phyloP scores from a whole-genome alignment of 1,284 basidiomycete genomes.

The Chiua sp. region DNA sequence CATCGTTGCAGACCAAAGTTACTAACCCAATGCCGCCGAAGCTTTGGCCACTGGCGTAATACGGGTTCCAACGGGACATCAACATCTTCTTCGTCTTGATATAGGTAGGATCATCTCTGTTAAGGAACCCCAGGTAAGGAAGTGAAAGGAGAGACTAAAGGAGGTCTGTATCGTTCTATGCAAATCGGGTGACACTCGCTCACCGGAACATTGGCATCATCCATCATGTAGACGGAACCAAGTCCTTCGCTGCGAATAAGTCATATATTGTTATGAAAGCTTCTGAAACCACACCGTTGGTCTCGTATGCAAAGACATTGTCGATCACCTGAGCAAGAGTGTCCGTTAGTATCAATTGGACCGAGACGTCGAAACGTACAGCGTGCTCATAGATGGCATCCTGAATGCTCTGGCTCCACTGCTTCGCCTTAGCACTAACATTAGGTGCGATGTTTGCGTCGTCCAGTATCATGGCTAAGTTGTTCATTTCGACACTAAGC shows the following conservation, averaged over 20 bases:
- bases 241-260: constrained; percentile 46
- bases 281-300: constrained; percentile 55
- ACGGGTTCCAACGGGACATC: constrained; percentile 70
- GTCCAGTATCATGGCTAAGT: constrained; percentile 67
- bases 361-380: constrained; percentile 40
- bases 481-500: constrained; percentile 71
- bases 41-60: constrained; percentile 64
- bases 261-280: not conserved
- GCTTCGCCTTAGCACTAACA: constrained; percentile 57
- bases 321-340: constrained; percentile 52
- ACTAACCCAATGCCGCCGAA: constrained; percentile 73
- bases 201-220: constrained; percentile 83
- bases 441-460: constrained; percentile 50
- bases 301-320: constrained; percentile 78
- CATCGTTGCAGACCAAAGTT: not conserved
- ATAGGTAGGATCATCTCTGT: constrained; percentile 62
- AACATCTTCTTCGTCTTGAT: constrained; percentile 64
- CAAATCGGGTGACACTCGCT: constrained; percentile 26
- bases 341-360: constrained; percentile 7
- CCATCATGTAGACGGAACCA: constrained; percentile 77
- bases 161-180: constrained; percentile 5
- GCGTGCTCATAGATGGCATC: constrained; percentile 69
- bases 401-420: constrained; percentile 64
- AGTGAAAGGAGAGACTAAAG: constrained; percentile 73
- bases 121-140: constrained; percentile 78